Base-by-base conservation (phyloP, 2,329 filamentous ascomycete genomes). In the Penicillium hordei region DNA sequence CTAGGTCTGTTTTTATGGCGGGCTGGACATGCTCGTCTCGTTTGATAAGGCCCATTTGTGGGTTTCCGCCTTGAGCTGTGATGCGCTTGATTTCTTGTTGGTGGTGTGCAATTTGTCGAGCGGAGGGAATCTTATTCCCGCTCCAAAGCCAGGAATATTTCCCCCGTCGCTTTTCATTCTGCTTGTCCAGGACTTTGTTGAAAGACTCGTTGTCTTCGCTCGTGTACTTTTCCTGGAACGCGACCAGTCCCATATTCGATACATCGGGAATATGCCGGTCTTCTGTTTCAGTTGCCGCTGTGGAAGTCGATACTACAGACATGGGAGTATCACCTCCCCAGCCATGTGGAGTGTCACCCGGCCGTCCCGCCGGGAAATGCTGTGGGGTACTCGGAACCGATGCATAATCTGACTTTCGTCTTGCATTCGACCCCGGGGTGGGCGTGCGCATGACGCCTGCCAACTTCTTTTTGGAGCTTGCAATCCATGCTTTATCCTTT, bases 191-290 rank as follows among this genome's bases (percentile, higher is more conserved):
- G 1, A 99, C 81, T 66, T 88, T 89, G 75, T 96, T 96, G 78
- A 99, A 97, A 66, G 90, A 95, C 72, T 97, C 94, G 70, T 97
- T 97, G 73, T 99, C 94, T 75, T 99, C 94, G 69, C 91, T 96
- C 1, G 93, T 99, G 76, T 97, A 97, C 65, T 90, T 93, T 3
- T 89, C 84, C 71, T 99, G 94, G 68, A 97, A 99, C 1, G 88
- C 85, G 52, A 88, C 86, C 1, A 99, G 82, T 59, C 89, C 92
- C 80, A 97, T 86, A 65, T 88, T 88, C 42, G 88, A 72, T 2
- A 76, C 86, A 71, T 96, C 88, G 19, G 91, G 80, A 2, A 33
- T 81, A 75, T 57, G 78, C 53, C 76, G 46, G 78, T 78, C 57
- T 75, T 79, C 51, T 75, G 46, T 48, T 34, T 59, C 51, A 7